These are phyloP conservation scores for Penicillium freii DNA, from an alignment of 2,329 filamentous ascomycete species.

Conservation along the genomic window DNA sequence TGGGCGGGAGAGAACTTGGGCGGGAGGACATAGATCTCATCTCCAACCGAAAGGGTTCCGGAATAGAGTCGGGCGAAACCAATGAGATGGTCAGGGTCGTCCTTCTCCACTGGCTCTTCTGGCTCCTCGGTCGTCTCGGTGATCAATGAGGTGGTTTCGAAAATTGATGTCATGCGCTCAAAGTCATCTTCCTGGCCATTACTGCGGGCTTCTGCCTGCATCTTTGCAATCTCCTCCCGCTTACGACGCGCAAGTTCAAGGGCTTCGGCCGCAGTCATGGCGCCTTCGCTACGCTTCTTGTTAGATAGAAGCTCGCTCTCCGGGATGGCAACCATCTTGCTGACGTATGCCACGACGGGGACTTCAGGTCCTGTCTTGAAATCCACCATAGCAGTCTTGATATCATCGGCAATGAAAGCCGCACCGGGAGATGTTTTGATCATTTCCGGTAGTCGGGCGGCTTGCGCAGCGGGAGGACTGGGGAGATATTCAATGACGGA, in stretches of 20 bases:
- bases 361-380: constrained; percentile 70
- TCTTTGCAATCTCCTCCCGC: constrained; percentile 79
- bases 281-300: constrained; percentile 64
- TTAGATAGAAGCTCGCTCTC: constrained; percentile 90
- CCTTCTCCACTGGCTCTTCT: constrained; percentile 55
- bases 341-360: constrained; percentile 90
- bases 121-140: constrained; percentile 51
- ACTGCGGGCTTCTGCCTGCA: constrained; percentile 60
- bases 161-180: constrained; percentile 57
- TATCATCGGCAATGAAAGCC: constrained; percentile 62
- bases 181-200: constrained; percentile 48
- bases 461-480: constrained; percentile 76
- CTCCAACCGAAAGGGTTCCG: constrained; percentile 82
- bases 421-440: constrained; percentile 77
- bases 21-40: constrained; percentile 84
- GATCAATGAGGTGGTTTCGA: constrained; percentile 59
- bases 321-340: constrained; percentile 95
- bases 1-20: constrained; percentile 88
- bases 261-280: constrained; percentile 84
- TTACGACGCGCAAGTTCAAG: constrained; percentile 83
- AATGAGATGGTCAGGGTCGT: constrained; percentile 82
- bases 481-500: constrained; percentile 92
- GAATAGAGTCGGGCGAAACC: constrained; percentile 95
- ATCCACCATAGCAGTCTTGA: constrained; percentile 77
- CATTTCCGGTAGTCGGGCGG: constrained; percentile 73